Conservation (phyloP, 345 rosid species). For the Acer negundo region DNA sequence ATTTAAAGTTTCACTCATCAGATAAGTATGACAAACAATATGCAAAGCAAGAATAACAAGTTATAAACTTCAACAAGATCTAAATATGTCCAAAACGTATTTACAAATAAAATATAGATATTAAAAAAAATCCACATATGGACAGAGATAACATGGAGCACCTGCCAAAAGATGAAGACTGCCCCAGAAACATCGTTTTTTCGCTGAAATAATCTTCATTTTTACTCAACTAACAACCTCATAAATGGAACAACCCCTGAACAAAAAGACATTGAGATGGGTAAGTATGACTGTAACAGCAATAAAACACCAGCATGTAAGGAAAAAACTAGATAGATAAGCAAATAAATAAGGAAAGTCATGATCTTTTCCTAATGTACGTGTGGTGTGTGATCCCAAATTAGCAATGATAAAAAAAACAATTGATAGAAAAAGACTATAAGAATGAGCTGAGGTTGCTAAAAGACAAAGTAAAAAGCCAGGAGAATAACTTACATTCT, state of each 20-base stretch:
- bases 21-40: conserved; percentile 2
- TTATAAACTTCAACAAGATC: not conserved
- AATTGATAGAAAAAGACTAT: not conserved
- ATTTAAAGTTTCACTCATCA: not conserved
- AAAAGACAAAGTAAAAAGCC: not conserved
- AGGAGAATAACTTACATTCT: not conserved
- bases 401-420: not conserved
- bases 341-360: not conserved
- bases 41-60: not conserved
- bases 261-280: not conserved
- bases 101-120: no score
- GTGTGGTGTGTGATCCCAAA: not conserved
- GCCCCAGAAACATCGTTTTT: not conserved
- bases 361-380: not conserved
- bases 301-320: not conserved
- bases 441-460: not conserved
- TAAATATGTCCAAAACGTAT: no score
- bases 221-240: not conserved
- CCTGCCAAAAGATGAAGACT: conserved; percentile 18
- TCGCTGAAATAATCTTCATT: not conserved
- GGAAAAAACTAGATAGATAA: not conserved
- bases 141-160: not conserved
- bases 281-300: not conserved
- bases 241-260: not conserved
- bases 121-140: not conserved